Percentiles rank a stretch among this genome's conserved stretches.
These are phyloP conservation scores for Microdochium bolleyi DNA, from an alignment of 2,329 filamentous ascomycete genomes.

Conservation along the genomic window DNA sequence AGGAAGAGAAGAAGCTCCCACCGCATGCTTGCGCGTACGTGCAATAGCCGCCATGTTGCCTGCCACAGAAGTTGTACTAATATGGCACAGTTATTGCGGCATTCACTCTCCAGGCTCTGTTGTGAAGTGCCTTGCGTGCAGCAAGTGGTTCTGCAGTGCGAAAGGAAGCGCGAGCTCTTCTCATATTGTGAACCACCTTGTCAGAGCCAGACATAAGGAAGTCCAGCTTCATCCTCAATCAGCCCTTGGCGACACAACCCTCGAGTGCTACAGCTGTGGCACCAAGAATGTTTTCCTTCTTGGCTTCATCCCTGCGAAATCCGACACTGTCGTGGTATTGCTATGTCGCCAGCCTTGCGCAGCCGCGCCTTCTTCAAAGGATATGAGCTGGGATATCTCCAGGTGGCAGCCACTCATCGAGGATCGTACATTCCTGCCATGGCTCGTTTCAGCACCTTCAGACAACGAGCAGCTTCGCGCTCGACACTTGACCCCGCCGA, in stretches of 20 bases:
- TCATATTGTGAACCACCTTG: conserved; percentile 96
- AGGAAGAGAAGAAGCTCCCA: conserved; percentile 82
- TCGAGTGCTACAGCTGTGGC: conserved; percentile 98
- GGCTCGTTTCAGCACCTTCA: conserved; percentile 83
- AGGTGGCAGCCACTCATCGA: conserved; percentile 97
- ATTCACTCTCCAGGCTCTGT: conserved; percentile 95
- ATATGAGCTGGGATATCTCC: conserved; percentile 99
- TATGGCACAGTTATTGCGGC: conserved; percentile 69
- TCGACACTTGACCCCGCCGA: conserved; percentile 83
- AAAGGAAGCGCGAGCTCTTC: conserved; percentile 94
- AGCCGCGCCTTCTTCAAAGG: conserved; percentile 89
- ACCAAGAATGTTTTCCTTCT: conserved; percentile 99
- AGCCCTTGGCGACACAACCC: conserved; percentile 85
- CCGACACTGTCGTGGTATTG: conserved; percentile 94
- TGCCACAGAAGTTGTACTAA: conserved; percentile 14
- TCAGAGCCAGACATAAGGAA: conserved; percentile 96
- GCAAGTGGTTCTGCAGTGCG: conserved; percentile 98
- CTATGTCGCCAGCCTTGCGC: conserved; percentile 95
- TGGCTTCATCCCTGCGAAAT: conserved; percentile 97
- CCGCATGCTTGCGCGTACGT: conserved; percentile 92
- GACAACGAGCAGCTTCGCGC: conserved; percentile 95
- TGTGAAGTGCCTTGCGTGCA: conserved; percentile 91
- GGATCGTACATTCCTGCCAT: conserved; percentile 87
- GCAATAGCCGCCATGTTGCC: conserved; percentile 3
- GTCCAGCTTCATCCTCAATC: conserved; percentile 94